Base-by-base conservation (phyloP, 179 eudicot species). In the Beta lomatogona region DNA sequence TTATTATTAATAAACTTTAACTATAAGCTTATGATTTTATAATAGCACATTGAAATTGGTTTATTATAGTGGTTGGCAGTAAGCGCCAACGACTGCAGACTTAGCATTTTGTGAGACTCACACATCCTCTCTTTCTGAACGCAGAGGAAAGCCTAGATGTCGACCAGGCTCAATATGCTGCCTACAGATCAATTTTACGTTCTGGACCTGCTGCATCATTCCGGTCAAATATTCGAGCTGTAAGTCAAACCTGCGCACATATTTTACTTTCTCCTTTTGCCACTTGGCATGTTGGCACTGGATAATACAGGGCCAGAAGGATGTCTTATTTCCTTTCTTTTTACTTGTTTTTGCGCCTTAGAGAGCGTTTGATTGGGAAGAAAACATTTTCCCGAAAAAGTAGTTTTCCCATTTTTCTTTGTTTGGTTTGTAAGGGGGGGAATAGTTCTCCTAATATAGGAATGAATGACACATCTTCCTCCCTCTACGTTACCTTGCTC, bases 161-260 rank as follows among this genome's bases (percentile, higher is more conserved):
- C 77, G 92, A 91, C 75, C 85, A 94, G 82, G 97, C 98, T 82
- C 90, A 92, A 75, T 95, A 85, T 89, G 89, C 91, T 48, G 80
- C 86, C 70, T 95, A 87, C 80, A 88, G 98, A 69, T 88, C 82
- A 82, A 78, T 92, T 79, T 84, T 94, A 88, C 90, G 99, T 58
- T 91, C 94, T 80, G 99, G 99, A n/a, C 97, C 98, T 69, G 97
- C 98, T 73, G 92, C 98, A 75, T 95, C 99, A 58, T 89, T 95
- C 72, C 99, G 99, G 31, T 70, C 91, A 41, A 94, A 93, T 82
- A 87, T 95, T 73, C 92, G 98, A 83, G 99, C 99, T 75, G 99
- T 95, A 90, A 89, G 98, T 86, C 71, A 61, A 74, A 77, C 19
- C 52, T 45, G 19, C 80, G 28, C 36, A 54, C 52, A 55, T 54